Evolutionary conservation across 768 basidiomycete species (phyloP), one percentile per base, ranked within the genome.

Genomic region (Suillus paluster): DNA sequence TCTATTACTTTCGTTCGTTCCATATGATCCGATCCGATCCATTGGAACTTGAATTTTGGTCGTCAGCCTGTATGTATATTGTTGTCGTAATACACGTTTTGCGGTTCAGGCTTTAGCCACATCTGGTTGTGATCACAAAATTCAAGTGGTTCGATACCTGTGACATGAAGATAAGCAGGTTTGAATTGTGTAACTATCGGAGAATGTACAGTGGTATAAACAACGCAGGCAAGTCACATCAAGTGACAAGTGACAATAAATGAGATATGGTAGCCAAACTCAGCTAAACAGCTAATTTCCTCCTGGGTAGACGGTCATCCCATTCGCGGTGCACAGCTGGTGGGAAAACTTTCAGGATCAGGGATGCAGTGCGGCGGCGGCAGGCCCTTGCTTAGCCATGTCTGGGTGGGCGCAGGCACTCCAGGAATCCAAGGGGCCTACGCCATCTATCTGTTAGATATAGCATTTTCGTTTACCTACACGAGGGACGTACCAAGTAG

Each of bases 381-480:
- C 52, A 85, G 70, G 4, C 71, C 68, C 15, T 67, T 62, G 11
- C 67, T 67, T 27, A 83, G 79, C 80, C 81, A 85, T 39, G 62
- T 70, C 21, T 77, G 62, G 39, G 58, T 19, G 19, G 72, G 63
- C n/a, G 67, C 64, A 15, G 69, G 69, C 33, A 62, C 62, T 7
- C 65, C 66, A 14, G 80, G 82, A 39, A 80, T 60, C 68, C 74
- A 75, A 10, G 84, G 83, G 36, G 83, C 79, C 83, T 85, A 65
- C 19, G 19, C 57, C 52, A 33, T 63, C 58, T 63, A 60, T 39
- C 15, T 9, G 30, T 63, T 39, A 33, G 58, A 52, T 3, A 48
- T 39, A 6, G 10, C 2, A 2, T 34, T 23, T 44, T 8, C 14
- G 17, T 19, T 6, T 44, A 19, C 30, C 44, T 27, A 25, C 12